Evolutionary conservation across 192 early-diverging fungal species (phyloP), one percentile per base, ranked within the genome.

Genomic region (Pilaira anomala): DNA sequence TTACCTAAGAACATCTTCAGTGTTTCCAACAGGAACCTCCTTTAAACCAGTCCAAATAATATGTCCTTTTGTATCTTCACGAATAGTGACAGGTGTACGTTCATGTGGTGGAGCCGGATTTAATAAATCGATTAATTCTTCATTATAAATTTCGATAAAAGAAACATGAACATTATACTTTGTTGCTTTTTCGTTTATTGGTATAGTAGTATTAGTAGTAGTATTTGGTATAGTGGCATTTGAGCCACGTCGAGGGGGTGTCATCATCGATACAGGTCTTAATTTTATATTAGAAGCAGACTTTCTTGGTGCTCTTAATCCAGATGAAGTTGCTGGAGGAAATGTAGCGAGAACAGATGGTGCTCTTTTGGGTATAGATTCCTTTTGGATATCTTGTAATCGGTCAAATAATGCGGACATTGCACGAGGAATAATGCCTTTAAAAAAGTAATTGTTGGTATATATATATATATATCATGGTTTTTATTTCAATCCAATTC

Each of bases 121-220:
- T 33, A 97, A 73, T 29, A 98, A 76, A 73, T 98, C 97, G n/a
- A 95, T 88, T 53, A 97, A 78, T 50, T 98, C 97, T 64, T 98
- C 97, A 73, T 98, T 98, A 77, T 98, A 96, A 9, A 97, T 84
- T 67, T 98, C 96, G 36, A 99, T 65, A 74, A 97, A 98, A 7
- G 93, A 94, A 7, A 97, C 92, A 19, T 76, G 76, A 18, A 91
- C 76, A 3, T 61, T 69, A 19, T 76, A 78, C 9, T 60, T 60
- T 6, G 67, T 36, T 30, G 59, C 3, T 40, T 68, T 68, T 8
- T 54, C 41, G 48, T 30, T 28, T n/a, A 9, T 42, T 7, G n/a
- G 13, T n/a, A 1, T 50, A 28, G 61, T 36, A 40, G 7, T 22
- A 8, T 33, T 41, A n/a, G 25, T 40, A 3, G 54, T 56, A 19